Base-by-base conservation (phyloP, 2,329 filamentous ascomycete genomes). In the Anthostomella pinea region DNA sequence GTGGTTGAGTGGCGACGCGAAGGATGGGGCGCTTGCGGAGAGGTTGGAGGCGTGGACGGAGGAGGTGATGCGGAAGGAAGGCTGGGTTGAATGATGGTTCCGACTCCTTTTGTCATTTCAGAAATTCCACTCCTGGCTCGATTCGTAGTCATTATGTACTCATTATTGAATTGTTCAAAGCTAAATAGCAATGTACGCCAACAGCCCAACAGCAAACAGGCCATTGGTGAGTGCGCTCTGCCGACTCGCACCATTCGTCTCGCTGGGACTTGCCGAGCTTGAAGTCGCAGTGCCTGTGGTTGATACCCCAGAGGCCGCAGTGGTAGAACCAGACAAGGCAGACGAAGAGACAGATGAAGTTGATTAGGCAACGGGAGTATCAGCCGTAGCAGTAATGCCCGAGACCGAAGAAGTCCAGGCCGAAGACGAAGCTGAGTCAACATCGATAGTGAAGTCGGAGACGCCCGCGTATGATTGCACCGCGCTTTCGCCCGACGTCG, bases 31-130 rank as follows among this genome's bases (percentile, higher is more conserved):
- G 41, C 56, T 65, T 41, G 56, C 56, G 9, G 52, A 54, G 35
- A 61, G 39, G 40, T 48, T 66, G 49, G 56, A 63, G 18, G 46
- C 53, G 35, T 64, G 60, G 58, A 62, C 57, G 30, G 20, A 23
- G 35, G 51, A 55, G 33, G 43, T 30, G 41, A 64, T 63, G 55
- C 54, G 25, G 41, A 56, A 46, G 45, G 52, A 56, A 37, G 52
- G 52, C 8, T 60, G 56, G 58, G 35, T 57, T 44, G 35, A 13
- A 34, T 53, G 42, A 49, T 41, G 26, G 38, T 9, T 33, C 26
- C 21, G 20, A 25, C 21, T 30, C 10, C 15, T 29, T 32, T 36
- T 11, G 9, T 16, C 21, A 5, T 17, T 23, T 23, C 13, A 25
- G 20, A 14, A 10, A 24, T 33, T 33, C 2, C 6, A 33, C 17